Conservation (phyloP, 495 filamentous ascomycete genomes). For the Schizothecium vesticola region DNA sequence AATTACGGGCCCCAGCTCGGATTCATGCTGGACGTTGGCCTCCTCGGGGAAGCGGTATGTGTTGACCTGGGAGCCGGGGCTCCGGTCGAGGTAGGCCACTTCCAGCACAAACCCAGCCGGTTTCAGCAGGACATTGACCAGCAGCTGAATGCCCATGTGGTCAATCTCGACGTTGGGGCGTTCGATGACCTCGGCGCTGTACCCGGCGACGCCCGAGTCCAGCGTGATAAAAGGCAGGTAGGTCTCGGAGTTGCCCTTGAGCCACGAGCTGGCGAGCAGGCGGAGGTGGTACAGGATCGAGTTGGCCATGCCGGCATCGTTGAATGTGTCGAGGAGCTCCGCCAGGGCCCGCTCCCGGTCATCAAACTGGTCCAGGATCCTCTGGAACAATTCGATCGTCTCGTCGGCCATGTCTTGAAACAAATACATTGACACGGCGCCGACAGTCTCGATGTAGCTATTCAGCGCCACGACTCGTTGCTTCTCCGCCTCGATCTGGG, state of each 20-base stretch:
- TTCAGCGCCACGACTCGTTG: constrained; percentile 66
- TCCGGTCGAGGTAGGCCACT: constrained; percentile 87
- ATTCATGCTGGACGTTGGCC: constrained; percentile 43
- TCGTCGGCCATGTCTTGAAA: constrained; percentile 82
- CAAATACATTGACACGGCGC: constrained; percentile 59
- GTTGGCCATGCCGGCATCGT: constrained; percentile 58
- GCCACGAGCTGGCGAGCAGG: constrained; percentile 80
- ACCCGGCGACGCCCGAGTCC: constrained; percentile 55
- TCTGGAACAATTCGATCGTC: constrained; percentile 58
- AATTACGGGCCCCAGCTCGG: constrained; percentile 42
- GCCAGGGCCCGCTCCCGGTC: constrained; percentile 52
- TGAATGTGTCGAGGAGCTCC: constrained; percentile 69
- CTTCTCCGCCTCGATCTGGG: constrained; percentile 61
- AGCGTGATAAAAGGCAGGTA: constrained; percentile 67
- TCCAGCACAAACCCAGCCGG: constrained; percentile 76
- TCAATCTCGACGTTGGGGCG: constrained; percentile 80
- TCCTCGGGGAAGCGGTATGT: constrained; percentile 62
- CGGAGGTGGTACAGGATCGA: constrained; percentile 64
- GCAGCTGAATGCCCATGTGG: constrained; percentile 69
- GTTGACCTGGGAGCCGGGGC: constrained; percentile 72
- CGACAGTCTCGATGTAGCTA: constrained; percentile 58
- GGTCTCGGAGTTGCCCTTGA: constrained; percentile 63
- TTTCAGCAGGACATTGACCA: constrained; percentile 75
- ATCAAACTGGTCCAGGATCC: constrained; percentile 51
- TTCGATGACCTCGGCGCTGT: constrained; percentile 66